Percentiles rank a stretch among this genome's conserved stretches.
Conservation (phyloP, 192 early-diverging fungal species). For the Glomus cerebriforme region DNA sequence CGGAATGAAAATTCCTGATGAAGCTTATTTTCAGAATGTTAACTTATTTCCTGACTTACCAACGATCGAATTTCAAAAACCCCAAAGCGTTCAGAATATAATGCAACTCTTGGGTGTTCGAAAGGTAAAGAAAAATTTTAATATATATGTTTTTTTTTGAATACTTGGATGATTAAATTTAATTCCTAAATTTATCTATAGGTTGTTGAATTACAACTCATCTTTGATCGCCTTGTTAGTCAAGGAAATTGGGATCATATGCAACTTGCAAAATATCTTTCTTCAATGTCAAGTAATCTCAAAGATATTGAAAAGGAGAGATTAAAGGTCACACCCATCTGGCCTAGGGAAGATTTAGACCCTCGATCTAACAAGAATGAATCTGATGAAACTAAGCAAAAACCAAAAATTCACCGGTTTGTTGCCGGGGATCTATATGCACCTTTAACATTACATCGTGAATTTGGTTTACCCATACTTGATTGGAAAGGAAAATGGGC, state of each 20-base stretch:
- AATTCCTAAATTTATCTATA: constrained; percentile 18
- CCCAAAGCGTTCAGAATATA: constrained; percentile 51
- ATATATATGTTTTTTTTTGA: not conserved
- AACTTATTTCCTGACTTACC: constrained; percentile 86
- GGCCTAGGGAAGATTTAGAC: constrained; percentile 58
- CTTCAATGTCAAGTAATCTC: constrained; percentile 55
- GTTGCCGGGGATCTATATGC: constrained; percentile 67
- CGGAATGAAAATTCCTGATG: constrained; percentile 66
- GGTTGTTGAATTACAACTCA: constrained; percentile 81
- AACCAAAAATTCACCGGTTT: constrained; percentile 42
- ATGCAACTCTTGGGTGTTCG: constrained; percentile 75
- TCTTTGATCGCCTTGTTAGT: constrained; percentile 77
- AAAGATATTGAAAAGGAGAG: constrained; percentile 59
- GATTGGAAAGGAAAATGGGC: constrained; percentile 64
- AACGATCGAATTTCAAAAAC: constrained; percentile 58
- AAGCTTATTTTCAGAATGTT: constrained; percentile 81
- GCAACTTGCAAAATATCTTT: constrained; percentile 82
- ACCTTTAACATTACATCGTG: constrained; percentile 59
- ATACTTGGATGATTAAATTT: too few relatives aligned
- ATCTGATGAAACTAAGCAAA: too few relatives aligned
- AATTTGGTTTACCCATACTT: constrained; percentile 67
- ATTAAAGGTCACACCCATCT: constrained; percentile 66
- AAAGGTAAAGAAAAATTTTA: constrained; percentile 48
- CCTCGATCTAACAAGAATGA: too few relatives aligned
- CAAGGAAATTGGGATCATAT: constrained; percentile 83